Evolutionary conservation across 345 rosid species (phyloP), one percentile per base, ranked within the genome.

Genomic region (Brassica juncea): DNA sequence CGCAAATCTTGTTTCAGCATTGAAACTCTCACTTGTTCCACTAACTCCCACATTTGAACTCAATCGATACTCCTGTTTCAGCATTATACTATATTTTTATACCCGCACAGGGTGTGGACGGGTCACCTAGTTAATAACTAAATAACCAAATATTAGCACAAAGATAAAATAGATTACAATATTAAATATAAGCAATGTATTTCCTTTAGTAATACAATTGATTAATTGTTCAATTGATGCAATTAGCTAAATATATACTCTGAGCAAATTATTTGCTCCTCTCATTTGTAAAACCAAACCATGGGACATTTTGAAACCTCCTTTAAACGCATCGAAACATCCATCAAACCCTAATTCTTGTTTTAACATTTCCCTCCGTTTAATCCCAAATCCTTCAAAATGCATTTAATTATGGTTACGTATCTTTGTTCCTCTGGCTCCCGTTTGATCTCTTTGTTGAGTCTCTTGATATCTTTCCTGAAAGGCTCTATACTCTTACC

Each of bases 361-460:
- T 25, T 61, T 77, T 34, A 66, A 32, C 10, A 0, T 42, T 8
- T 59, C 19, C 68, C 62, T 66, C 65, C 19, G 55, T 79, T 79
- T 72, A 80, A 37, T 49, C 82, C 82, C 70, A 80, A 74, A 49
- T 80, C 82, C 25, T 62, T 16, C 28, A 80, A 68, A 74, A 80
- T 80, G 27, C 1, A 0, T 62, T 74, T 65, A 44, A 80, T 80
- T 1, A 80, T 1, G 47, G 74, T 49, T 15, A 5, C 66, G 39
- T 61, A 74, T 52, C 15, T 59, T 19, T 0, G 8, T 23, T 35
- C 31, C 21, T 6, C 23, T 4, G 77, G 82, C 21, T 3, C 62
- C 3, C 0, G 1, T 31, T 31, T 72, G 64, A 73, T 28, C 66
- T 3, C 69, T 16, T 58, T 62, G 70, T 68, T 68, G 66, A 74